Percentiles rank a stretch among this genome's conserved stretches.
Conservation (phyloP, 2,329 filamentous ascomycete genomes). For the Grosmannia clavigera region DNA sequence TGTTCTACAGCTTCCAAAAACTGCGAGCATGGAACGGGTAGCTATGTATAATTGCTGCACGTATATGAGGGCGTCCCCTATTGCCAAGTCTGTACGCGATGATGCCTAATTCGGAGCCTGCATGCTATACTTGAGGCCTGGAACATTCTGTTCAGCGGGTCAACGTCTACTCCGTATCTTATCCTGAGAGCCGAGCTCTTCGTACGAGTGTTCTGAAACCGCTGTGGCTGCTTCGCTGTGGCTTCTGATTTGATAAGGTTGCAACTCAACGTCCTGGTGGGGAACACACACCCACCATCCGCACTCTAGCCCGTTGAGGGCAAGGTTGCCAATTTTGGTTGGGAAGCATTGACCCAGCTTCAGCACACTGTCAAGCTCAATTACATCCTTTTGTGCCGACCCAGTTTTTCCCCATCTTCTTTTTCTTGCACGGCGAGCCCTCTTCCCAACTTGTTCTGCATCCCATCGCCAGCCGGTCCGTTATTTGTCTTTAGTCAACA, state of each 20-base stretch:
- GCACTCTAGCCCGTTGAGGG: background rate
- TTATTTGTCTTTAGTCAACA: background rate
- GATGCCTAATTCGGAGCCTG: too few relatives aligned
- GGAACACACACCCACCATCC: background rate
- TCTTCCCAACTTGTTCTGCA: conserved; percentile 1
- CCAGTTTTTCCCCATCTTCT: conserved; percentile 1
- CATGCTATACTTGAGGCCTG: too few relatives aligned
- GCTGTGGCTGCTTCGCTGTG: background rate
- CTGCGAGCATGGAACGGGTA: too few relatives aligned
- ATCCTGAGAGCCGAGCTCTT: conserved; percentile 3
- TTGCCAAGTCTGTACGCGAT: too few relatives aligned
- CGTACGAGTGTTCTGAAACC: background rate
- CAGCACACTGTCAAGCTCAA: background rate
- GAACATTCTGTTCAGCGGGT: background rate
- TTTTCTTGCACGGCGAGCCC: background rate
- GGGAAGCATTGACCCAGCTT: conserved; percentile 3
- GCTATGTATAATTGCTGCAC: too few relatives aligned
- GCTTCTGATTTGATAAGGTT: background rate
- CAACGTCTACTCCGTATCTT: conserved; percentile 7
- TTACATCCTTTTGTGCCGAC: background rate
- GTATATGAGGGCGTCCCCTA: too few relatives aligned
- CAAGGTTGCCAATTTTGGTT: conserved; percentile 1
- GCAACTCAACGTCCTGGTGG: conserved; percentile 9
- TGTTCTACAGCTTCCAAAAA: background rate
- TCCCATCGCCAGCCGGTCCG: background rate